These are phyloP conservation scores for Oryza longistaminata DNA, from an alignment of 176 grass and related monocot genomes.

Conservation along the genomic window DNA sequence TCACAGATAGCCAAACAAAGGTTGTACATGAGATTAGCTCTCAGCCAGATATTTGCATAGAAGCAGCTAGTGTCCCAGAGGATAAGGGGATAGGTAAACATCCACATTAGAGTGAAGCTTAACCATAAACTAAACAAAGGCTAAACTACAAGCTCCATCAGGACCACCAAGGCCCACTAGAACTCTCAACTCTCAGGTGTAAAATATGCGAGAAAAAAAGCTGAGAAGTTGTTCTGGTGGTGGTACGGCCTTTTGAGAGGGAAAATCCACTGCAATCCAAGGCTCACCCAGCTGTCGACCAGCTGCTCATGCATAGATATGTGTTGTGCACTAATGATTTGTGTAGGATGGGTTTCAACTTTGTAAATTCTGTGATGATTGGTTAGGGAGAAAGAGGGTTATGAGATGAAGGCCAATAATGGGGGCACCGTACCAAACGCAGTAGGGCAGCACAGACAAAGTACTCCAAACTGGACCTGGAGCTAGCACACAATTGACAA, in stretches of 20 bases:
- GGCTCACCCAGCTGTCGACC: not conserved
- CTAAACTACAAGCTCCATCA: not conserved
- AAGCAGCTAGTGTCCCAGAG: not conserved
- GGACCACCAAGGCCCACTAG: not conserved
- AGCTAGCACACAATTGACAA: not conserved
- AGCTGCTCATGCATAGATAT: not conserved
- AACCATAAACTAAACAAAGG: not conserved
- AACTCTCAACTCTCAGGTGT: not conserved
- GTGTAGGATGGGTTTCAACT: not conserved
- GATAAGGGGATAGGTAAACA: not conserved
- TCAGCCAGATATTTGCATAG: not conserved
- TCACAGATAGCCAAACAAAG: not conserved
- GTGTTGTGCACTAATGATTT: not conserved
- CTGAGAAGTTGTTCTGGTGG: not conserved
- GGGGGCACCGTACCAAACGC: not conserved
- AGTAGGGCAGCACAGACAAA: not conserved
- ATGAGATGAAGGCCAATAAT: constrained; percentile 17
- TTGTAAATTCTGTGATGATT: constrained; percentile 25
- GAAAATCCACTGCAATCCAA: not conserved
- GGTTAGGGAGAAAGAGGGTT: not conserved
- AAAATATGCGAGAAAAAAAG: not conserved
- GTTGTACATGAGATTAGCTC: not conserved
- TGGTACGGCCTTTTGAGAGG: not conserved
- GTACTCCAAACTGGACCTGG: not conserved
- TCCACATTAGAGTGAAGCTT: not conserved